Evolutionary conservation across 139 green algal genomes (phyloP).

Genomic region (Gonium pectorale): DNA sequence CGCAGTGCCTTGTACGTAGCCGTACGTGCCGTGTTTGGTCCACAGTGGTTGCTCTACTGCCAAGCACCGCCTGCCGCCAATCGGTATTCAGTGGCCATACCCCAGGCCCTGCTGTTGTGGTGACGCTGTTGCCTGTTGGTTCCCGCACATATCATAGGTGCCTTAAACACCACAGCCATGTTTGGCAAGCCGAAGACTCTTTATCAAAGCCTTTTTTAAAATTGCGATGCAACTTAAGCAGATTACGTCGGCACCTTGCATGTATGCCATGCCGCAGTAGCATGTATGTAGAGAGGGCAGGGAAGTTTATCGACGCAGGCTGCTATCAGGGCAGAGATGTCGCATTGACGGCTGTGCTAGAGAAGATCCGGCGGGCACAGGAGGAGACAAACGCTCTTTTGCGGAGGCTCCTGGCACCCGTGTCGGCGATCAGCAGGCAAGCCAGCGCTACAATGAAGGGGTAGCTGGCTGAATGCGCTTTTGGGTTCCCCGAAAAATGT

Average conservation of each 20-base stretch:
- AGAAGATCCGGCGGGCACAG: not conserved
- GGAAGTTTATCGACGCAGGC: not conserved
- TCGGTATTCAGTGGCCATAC: no score
- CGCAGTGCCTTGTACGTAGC: no score
- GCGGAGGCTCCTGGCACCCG: not conserved
- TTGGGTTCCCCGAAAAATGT: no score
- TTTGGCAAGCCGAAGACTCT: not conserved
- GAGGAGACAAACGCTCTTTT: not conserved
- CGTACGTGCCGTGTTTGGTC: no score
- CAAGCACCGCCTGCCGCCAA: no score
- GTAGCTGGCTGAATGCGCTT: no score
- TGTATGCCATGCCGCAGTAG: not conserved
- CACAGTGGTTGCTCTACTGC: no score
- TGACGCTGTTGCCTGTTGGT: no score
- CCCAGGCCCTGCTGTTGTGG: no score
- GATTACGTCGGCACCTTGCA: not conserved
- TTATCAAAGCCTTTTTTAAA: not conserved
- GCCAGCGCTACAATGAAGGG: no score
- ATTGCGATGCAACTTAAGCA: not conserved
- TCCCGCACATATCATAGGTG: no score
- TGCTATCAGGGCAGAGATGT: not conserved
- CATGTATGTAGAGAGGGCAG: not conserved
- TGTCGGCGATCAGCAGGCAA: not conserved
- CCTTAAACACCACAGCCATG: no score
- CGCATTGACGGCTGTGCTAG: not conserved